Conservation (phyloP, 225 moss, liverwort and hornwort species). For the Sphagnum tenellum region DNA sequence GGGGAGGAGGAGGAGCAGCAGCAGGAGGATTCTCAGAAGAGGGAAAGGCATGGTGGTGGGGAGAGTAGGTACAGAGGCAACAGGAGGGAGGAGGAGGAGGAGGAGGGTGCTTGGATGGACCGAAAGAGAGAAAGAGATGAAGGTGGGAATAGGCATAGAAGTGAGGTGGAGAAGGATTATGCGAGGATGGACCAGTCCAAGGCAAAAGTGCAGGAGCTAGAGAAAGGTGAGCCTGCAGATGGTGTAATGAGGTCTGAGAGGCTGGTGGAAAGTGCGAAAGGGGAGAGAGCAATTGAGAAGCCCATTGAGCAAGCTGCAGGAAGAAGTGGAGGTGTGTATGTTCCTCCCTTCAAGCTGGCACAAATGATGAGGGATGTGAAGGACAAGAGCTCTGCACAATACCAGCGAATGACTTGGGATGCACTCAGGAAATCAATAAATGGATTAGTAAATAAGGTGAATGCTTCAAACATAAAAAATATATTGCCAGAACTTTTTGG, state of each 20-base stretch:
- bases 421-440: slow-evolving; percentile 86
- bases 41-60: slow-evolving; percentile 4
- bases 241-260: no score
- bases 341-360: slow-evolving; percentile 90
- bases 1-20: no score
- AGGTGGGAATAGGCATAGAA: slow-evolving; percentile 10
- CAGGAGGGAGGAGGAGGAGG: no score
- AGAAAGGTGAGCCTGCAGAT: slow-evolving; percentile 9
- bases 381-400: slow-evolving; percentile 72
- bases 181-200: not conserved
- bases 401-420: slow-evolving; percentile 89
- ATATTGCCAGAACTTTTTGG: slow-evolving; percentile 83
- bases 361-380: slow-evolving; percentile 84
- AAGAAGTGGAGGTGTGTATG: slow-evolving; percentile 77
- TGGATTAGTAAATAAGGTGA: slow-evolving; percentile 86
- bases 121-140: slow-evolving; percentile 10
- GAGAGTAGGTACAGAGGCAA: slow-evolving; percentile 6
- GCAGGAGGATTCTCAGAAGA: no score
- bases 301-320: slow-evolving; percentile 31
- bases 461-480: slow-evolving; percentile 77
- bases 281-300: slow-evolving; percentile 19
- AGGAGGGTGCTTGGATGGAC: no score
- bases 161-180: not conserved
- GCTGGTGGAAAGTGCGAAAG: slow-evolving; percentile 2
- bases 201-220: no score